phyloP scores from a whole-genome alignment of 495 filamentous ascomycete genomes.

The Penicillium malachiteum region DNA sequence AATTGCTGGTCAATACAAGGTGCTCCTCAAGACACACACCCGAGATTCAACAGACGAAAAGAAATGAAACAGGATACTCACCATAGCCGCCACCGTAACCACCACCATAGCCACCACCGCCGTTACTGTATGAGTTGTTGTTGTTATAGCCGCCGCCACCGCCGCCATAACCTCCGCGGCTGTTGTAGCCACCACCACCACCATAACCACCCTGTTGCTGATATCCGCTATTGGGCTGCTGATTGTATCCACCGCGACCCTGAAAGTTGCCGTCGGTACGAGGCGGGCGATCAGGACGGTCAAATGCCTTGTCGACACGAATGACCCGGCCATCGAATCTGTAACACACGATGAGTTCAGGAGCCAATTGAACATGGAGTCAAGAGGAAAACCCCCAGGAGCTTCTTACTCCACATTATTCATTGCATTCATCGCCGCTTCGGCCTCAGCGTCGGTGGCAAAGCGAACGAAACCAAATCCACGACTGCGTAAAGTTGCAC shows the following conservation, averaged over 20 bases:
- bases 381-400: background rate
- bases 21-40: background rate
- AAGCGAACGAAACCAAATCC: slow-evolving; percentile 98
- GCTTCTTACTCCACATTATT: slow-evolving; percentile 85
- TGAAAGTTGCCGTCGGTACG: slow-evolving; percentile 38
- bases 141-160: slow-evolving; percentile 26
- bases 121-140: slow-evolving; percentile 2
- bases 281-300: slow-evolving; percentile 50
- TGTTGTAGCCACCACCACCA: slow-evolving; percentile 36
- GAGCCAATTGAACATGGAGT: background rate
- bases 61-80: background rate
- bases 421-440: slow-evolving; percentile 77
- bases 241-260: slow-evolving; percentile 46
- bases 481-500: slow-evolving; percentile 91
- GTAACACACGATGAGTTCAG: slow-evolving; percentile 2
- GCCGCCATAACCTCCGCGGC: slow-evolving; percentile 25
- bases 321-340: slow-evolving; percentile 97
- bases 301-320: slow-evolving; percentile 93
- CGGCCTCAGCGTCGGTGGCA: slow-evolving; percentile 74
- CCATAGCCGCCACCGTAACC: slow-evolving; percentile 22
- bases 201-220: slow-evolving; percentile 35
- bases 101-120: slow-evolving; percentile 18
- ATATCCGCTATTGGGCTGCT: slow-evolving; percentile 29
- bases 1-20: background rate
- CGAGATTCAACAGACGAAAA: no score